Evolutionary conservation across 2,329 filamentous ascomycete species (phyloP).

Genomic region (Salinomyces thailandicus): DNA sequence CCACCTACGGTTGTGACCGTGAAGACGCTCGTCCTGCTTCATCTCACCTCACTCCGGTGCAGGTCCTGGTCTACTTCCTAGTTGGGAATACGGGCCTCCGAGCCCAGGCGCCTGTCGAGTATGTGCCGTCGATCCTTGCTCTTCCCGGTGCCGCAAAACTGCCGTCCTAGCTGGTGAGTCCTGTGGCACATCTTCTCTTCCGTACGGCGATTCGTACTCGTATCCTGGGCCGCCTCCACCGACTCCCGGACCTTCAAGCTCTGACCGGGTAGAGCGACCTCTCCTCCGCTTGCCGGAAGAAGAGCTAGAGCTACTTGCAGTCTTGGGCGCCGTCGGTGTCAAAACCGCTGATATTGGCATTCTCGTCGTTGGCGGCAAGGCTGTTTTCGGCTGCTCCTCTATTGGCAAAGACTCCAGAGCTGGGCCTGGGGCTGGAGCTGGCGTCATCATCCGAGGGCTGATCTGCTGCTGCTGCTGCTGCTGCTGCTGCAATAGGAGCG

Average conservation of each 20-base stretch:
- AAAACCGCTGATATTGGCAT: conserved; percentile 26
- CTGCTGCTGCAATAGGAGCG: neutral
- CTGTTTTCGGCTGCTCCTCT: conserved; percentile 12
- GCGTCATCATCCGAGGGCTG: conserved; percentile 20
- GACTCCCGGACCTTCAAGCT: conserved; percentile 7
- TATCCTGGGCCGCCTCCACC: neutral
- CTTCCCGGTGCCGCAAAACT: conserved; percentile 19
- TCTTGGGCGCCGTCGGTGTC: conserved; percentile 20
- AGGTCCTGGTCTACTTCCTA: neutral
- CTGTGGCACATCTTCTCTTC: conserved; percentile 9
- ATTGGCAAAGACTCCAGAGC: neutral
- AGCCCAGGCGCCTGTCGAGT: neutral
- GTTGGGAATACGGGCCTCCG: no score
- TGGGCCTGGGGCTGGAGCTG: conserved; percentile 4
- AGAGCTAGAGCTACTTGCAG: conserved; percentile 20
- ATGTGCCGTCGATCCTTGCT: conserved; percentile 3
- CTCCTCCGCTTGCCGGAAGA: conserved; percentile 24
- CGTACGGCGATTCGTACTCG: conserved; percentile 21
- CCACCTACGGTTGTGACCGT: neutral
- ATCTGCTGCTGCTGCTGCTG: conserved; percentile 5
- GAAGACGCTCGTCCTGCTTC: neutral
- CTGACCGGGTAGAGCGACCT: conserved; percentile 15
- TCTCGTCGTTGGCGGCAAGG: conserved; percentile 16
- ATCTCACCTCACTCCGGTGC: neutral
- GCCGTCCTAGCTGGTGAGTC: conserved; percentile 20